phyloP scores from a whole-genome alignment of 495 filamentous ascomycete genomes.

The Tuber microsphaerosporum region DNA sequence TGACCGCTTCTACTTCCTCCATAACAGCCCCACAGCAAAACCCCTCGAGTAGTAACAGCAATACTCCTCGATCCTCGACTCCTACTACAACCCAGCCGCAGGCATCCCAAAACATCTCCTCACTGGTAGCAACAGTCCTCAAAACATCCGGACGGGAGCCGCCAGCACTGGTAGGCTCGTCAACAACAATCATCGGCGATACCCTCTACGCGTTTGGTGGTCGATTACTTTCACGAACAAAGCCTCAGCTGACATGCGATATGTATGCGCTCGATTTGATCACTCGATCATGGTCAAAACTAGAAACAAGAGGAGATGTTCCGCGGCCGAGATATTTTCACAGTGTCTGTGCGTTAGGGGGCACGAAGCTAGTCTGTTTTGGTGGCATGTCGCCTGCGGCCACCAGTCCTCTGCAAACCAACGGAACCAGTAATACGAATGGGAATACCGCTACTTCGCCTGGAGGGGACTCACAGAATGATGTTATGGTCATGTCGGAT shows the following conservation, averaged over 20 bases:
- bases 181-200: slow-evolving; percentile 88
- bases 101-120: slow-evolving; percentile 39
- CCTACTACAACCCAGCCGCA: slow-evolving; percentile 30
- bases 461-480: slow-evolving; percentile 64
- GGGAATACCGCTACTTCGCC: slow-evolving; percentile 25
- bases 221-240: slow-evolving; percentile 70
- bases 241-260: slow-evolving; percentile 72
- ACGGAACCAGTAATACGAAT: slow-evolving; percentile 31
- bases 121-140: slow-evolving; percentile 38
- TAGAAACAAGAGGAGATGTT: slow-evolving; percentile 75
- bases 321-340: slow-evolving; percentile 94
- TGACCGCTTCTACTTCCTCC: slow-evolving; percentile 14
- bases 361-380: slow-evolving; percentile 94
- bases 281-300: slow-evolving; percentile 80
- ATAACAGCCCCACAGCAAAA: slow-evolving; percentile 14
- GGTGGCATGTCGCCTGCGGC: slow-evolving; percentile 86
- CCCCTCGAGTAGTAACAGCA: slow-evolving; percentile 13
- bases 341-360: slow-evolving; percentile 84
- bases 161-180: slow-evolving; percentile 83
- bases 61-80: slow-evolving; percentile 32
- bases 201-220: slow-evolving; percentile 95
- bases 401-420: slow-evolving; percentile 39
- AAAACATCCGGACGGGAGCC: slow-evolving; percentile 86
- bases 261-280: slow-evolving; percentile 91
- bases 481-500: slow-evolving; percentile 95